These are phyloP conservation scores for Erodium texanum DNA, from an alignment of 441 rosid genomes.

Conservation along the genomic window DNA sequence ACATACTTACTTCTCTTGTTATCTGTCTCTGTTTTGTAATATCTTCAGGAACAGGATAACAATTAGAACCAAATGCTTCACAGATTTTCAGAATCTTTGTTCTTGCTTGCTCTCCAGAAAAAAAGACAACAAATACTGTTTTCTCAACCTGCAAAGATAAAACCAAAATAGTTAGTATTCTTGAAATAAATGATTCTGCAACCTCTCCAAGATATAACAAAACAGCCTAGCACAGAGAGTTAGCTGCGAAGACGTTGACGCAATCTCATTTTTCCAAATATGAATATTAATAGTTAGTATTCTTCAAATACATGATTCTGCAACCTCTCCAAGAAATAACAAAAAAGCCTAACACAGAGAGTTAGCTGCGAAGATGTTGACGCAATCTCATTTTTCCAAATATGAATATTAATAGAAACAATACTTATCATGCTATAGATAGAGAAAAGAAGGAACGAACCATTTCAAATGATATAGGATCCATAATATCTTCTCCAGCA, in stretches of 20 bases:
- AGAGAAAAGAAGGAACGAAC: conserved; percentile 29
- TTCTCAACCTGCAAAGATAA: conserved; percentile 32
- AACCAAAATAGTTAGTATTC: not conserved
- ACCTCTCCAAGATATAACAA: not conserved
- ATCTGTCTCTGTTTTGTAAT: conserved; percentile 31
- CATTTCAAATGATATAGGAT: conserved; percentile 83
- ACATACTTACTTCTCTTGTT: conserved; percentile 28
- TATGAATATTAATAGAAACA: conserved; percentile 1
- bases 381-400: conserved; percentile 5
- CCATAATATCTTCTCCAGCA: conserved; percentile 63
- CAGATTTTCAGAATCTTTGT: conserved; percentile 38
- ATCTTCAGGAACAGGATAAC: conserved; percentile 34
- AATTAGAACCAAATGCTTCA: conserved; percentile 44
- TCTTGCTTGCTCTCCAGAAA: conserved; percentile 33
- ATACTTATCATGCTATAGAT: conserved; percentile 7
- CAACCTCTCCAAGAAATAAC: not conserved
- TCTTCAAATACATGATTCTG: conserved; percentile 8
- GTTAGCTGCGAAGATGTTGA: not conserved
- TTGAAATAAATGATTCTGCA: conserved; percentile 8
- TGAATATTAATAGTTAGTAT: not conserved
- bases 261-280: no score
- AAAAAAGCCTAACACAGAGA: not conserved
- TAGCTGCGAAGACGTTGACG: not conserved
- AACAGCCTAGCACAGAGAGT: not conserved
- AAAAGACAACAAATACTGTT: conserved; percentile 35